Percentiles rank a stretch among this genome's conserved stretches.
Evolutionary conservation across 176 grass and related monocot species (phyloP).

Genomic region (Bromus sterilis): DNA sequence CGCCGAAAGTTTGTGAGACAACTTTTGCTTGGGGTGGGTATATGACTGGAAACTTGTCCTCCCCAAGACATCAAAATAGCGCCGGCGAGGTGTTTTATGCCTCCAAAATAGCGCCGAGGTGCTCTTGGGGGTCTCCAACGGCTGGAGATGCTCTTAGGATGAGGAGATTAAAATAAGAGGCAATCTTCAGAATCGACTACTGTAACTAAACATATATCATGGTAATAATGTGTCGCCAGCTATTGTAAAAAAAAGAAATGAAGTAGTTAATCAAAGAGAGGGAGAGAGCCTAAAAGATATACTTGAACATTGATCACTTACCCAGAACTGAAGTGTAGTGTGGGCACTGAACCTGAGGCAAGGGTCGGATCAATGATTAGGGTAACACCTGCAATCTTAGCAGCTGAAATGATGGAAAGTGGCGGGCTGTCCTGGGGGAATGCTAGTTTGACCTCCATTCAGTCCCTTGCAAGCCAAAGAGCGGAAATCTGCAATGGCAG

Average conservation of each 20-base stretch:
- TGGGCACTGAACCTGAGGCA: conserved; percentile 42
- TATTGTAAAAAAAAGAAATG: neutral
- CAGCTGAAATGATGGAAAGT: conserved; percentile 57
- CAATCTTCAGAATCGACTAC: neutral
- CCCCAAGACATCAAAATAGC: no score
- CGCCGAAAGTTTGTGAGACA: no score
- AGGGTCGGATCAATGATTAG: conserved; percentile 53
- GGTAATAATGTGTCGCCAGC: neutral
- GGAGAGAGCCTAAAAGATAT: neutral
- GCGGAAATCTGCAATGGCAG: neutral
- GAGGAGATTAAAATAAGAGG: neutral
- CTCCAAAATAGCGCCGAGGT: no score
- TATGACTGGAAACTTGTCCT: no score
- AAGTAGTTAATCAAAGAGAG: neutral
- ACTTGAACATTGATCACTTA: conserved; percentile 1
- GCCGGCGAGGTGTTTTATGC: no score
- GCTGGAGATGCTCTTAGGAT: no score
- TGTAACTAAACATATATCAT: neutral
- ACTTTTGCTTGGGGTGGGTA: no score
- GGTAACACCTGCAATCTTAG: conserved; percentile 53
- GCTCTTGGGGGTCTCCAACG: no score
- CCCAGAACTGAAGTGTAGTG: conserved; percentile 56
- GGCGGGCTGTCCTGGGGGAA: conserved; percentile 59
- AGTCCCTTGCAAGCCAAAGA: neutral
- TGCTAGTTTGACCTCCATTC: conserved; percentile 46